phyloP scores from a whole-genome alignment of 768 basidiomycete genomes.

The Kwoniella mangroviensis region DNA sequence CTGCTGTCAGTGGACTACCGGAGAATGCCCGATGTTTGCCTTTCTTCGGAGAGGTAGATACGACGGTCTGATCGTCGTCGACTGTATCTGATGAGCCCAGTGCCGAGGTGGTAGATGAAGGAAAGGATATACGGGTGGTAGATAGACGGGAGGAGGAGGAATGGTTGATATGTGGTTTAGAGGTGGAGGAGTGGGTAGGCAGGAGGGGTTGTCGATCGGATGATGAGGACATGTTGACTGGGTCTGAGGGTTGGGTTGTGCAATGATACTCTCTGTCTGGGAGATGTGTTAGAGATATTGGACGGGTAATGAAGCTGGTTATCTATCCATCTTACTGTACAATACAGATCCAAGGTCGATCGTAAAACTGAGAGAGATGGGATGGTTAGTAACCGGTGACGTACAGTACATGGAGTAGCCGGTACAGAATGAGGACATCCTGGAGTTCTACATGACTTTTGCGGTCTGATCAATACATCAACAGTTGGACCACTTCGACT shows the following conservation, averaged over 20 bases:
- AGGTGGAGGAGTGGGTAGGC: constrained; percentile 18
- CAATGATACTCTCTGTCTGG: no score
- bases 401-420: background rate
- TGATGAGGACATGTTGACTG: constrained; percentile 14
- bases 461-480: no score
- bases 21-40: constrained; percentile 71
- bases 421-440: no score
- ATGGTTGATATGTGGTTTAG: constrained; percentile 20
- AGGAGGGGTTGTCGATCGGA: constrained; percentile 38
- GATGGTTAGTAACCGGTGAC: constrained; percentile 18
- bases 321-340: no score
- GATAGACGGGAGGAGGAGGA: constrained; percentile 34
- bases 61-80: constrained; percentile 17
- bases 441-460: no score
- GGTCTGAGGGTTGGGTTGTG: background rate
- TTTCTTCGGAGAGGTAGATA: constrained; percentile 60
- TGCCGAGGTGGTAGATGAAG: constrained; percentile 38
- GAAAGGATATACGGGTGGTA: constrained; percentile 42
- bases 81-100: background rate
- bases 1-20: constrained; percentile 61
- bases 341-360: no score
- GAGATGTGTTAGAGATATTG: no score
- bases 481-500: no score
- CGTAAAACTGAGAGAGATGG: background rate
- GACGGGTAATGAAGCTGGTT: no score